phyloP scores from a whole-genome alignment of 345 rosid genomes.

The Cardamine resedifolia region DNA sequence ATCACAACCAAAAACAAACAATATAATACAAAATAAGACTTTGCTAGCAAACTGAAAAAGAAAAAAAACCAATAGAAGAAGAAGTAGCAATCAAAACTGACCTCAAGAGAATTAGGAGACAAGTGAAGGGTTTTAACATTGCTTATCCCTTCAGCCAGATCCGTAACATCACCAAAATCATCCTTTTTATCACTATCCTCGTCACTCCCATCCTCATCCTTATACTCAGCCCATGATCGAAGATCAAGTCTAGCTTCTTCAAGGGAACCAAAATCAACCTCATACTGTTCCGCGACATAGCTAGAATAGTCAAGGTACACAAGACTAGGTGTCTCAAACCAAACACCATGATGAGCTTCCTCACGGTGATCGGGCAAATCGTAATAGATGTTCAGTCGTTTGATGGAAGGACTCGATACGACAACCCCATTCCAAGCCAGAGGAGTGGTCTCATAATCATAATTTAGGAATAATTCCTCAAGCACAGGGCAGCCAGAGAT shows the following conservation, averaged over 20 bases:
- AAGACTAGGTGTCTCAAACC: background rate
- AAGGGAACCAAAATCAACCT: background rate
- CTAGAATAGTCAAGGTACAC: slow-evolving; percentile 12
- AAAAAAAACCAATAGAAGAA: background rate
- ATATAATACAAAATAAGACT: background rate
- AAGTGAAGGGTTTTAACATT: slow-evolving; percentile 17
- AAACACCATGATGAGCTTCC: background rate
- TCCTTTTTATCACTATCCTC: background rate
- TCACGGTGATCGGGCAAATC: background rate
- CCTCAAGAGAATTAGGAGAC: slow-evolving; percentile 29
- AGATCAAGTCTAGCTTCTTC: slow-evolving; percentile 19
- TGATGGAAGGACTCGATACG: background rate
- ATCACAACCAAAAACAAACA: background rate
- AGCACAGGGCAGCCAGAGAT: slow-evolving; percentile 12
- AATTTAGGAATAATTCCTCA: background rate
- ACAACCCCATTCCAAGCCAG: background rate
- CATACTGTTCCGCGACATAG: background rate
- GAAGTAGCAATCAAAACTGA: background rate
- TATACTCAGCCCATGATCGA: background rate
- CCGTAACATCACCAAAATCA: slow-evolving; percentile 1
- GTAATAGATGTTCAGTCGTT: background rate
- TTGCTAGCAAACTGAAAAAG: background rate
- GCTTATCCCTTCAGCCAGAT: slow-evolving; percentile 20
- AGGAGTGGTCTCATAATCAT: background rate
- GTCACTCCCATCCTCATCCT: too few relatives aligned